These are phyloP conservation scores for Saturnispora quitensis DNA, from an alignment of 805 yeast species.

Conservation along the genomic window DNA sequence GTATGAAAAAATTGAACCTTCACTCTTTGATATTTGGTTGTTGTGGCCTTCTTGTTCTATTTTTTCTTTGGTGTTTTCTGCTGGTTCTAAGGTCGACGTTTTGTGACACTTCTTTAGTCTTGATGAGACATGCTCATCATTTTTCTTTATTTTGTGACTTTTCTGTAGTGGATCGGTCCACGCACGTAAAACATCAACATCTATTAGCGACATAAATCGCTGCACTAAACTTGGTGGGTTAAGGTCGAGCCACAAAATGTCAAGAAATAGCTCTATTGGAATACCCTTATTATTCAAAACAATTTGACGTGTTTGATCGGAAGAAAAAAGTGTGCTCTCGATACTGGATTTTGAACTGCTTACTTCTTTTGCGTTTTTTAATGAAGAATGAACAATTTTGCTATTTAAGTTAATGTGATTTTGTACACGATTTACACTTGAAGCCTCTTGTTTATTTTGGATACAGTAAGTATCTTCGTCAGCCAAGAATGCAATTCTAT, in stretches of 20 bases:
- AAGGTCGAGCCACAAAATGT: conserved; percentile 3
- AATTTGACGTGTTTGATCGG: not conserved
- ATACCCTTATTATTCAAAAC: not conserved
- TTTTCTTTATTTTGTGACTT: not conserved
- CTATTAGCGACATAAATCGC: conserved; percentile 2
- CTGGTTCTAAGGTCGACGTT: not conserved
- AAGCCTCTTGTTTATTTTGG: not conserved
- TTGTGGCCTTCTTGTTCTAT: not conserved
- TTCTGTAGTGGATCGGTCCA: conserved; percentile 3
- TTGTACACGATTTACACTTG: not conserved
- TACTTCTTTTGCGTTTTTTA: not conserved
- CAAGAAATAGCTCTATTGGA: conserved; percentile 1
- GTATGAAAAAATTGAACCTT: not conserved
- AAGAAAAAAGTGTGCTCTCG: not conserved
- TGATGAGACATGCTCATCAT: not conserved
- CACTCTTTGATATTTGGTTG: not conserved
- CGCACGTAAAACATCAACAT: conserved; percentile 8
- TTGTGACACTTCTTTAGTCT: not conserved
- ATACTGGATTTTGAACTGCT: not conserved
- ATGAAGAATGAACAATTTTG: not conserved
- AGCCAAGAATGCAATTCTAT: not conserved
- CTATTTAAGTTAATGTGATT: not conserved
- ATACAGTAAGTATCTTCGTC: not conserved
- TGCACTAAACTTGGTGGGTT: not conserved
- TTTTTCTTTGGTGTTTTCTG: not conserved